phyloP scores from a whole-genome alignment of 75 land plant genomes.

The Isoetes taiwanensis region DNA sequence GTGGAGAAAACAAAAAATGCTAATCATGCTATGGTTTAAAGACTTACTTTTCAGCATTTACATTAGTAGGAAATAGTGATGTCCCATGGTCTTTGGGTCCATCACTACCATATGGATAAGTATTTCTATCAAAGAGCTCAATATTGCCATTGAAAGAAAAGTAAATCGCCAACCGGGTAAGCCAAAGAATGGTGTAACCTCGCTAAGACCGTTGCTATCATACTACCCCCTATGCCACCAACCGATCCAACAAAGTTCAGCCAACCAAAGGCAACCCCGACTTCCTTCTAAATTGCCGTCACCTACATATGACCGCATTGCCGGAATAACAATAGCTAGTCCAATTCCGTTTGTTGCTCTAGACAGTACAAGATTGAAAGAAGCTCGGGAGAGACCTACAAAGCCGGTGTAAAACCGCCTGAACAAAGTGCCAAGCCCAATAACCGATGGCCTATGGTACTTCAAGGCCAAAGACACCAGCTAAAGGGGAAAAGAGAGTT shows the following conservation, averaged over 20 bases:
- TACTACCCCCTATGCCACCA: slow-evolving; percentile 92
- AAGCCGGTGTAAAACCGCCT: slow-evolving; percentile 94
- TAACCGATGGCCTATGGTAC: slow-evolving; percentile 73
- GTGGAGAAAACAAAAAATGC: no score
- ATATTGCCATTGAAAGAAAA: slow-evolving; percentile 62
- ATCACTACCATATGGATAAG: slow-evolving; percentile 66
- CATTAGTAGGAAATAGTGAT: no score
- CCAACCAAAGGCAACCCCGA: slow-evolving; percentile 86
- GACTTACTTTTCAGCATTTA: no score
- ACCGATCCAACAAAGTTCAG: slow-evolving; percentile 64
- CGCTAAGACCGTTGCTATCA: slow-evolving; percentile 85
- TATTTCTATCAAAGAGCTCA: slow-evolving; percentile 58
- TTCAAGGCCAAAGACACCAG: slow-evolving; percentile 74
- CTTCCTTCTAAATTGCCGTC: slow-evolving; percentile 69
- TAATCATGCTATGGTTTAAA: no score
- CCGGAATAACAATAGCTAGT: slow-evolving; percentile 94
- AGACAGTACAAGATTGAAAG: slow-evolving; percentile 60
- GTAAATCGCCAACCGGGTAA: slow-evolving; percentile 90
- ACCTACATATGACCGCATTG: slow-evolving; percentile 88
- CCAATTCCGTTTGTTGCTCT: slow-evolving; percentile 93
- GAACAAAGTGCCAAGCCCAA: slow-evolving; percentile 80
- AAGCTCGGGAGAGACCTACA: slow-evolving; percentile 61
- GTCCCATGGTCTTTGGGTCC: no score
- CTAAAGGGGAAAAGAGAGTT: slow-evolving; percentile 74
- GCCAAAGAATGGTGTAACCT: slow-evolving; percentile 57